Percentiles rank a stretch among this genome's conserved stretches.
Evolutionary conservation across 2,329 filamentous ascomycete species (phyloP).

Genomic region (Didymella exigua): DNA sequence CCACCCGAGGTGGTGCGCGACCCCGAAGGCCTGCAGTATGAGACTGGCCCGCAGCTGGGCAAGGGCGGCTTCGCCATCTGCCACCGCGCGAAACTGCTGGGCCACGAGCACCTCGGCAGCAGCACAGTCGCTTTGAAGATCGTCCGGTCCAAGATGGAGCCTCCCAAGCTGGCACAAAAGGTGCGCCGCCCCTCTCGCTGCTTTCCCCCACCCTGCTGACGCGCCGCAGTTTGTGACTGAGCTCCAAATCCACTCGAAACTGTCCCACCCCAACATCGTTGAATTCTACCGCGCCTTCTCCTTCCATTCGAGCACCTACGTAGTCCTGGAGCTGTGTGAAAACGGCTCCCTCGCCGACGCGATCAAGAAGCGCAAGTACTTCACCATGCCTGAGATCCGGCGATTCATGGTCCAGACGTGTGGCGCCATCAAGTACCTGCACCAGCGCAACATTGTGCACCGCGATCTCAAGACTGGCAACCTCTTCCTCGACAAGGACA

Average conservation of each 20-base stretch:
- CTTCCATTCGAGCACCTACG: conserved; percentile 86
- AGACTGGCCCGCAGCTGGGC: conserved; percentile 74
- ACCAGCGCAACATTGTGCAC: conserved; percentile 93
- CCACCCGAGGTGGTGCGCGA: conserved; percentile 66
- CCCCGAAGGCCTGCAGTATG: conserved; percentile 73
- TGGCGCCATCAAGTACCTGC: conserved; percentile 97
- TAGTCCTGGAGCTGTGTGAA: conserved; percentile 90
- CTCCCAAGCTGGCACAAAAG: conserved; percentile 83
- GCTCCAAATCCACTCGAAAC: conserved; percentile 97
- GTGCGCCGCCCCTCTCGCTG: conserved; percentile 54
- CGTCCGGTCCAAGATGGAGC: conserved; percentile 79
- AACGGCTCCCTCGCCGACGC: conserved; percentile 98
- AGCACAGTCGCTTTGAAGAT: conserved; percentile 79
- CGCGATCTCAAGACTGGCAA: conserved; percentile 98
- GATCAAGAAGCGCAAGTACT: conserved; percentile 86
- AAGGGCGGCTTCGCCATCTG: conserved; percentile 85
- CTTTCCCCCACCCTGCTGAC: conserved; percentile 27
- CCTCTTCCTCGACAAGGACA: conserved; percentile 88
- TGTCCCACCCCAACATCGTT: conserved; percentile 94
- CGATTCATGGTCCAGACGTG: conserved; percentile 94
- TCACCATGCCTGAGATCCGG: conserved; percentile 92
- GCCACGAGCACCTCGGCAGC: conserved; percentile 60
- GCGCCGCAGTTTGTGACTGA: conserved; percentile 71
- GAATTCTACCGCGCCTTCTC: conserved; percentile 94
- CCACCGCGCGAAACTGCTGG: conserved; percentile 71